Percentiles rank a stretch among this genome's conserved stretches.
Evolutionary conservation across 371 early-diverging fungal species (phyloP).

Genomic region (Apophysomyces elegans): DNA sequence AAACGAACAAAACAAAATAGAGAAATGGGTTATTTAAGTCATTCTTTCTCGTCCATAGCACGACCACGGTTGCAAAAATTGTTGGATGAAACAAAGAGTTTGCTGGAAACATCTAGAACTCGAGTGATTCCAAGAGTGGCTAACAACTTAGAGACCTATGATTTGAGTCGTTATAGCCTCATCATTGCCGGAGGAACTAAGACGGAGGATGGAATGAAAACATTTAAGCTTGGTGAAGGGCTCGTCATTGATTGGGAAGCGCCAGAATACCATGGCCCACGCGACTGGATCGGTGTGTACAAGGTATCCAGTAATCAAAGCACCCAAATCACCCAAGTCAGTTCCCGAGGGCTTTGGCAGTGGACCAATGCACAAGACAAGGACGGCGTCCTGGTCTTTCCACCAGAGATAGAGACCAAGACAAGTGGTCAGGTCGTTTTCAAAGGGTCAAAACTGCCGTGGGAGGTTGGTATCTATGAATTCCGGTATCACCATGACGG

Average conservation of each 20-base stretch:
- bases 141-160: slow-evolving; percentile 55
- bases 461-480: slow-evolving; percentile 87
- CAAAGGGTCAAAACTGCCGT: slow-evolving; percentile 71
- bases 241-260: slow-evolving; percentile 77
- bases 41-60: slow-evolving; percentile 14
- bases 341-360: slow-evolving; percentile 73
- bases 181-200: slow-evolving; percentile 15
- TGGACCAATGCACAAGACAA: slow-evolving; percentile 37
- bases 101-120: slow-evolving; percentile 55
- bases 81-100: slow-evolving; percentile 56
- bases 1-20: not conserved
- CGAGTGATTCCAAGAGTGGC: slow-evolving; percentile 46
- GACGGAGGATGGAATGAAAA: slow-evolving; percentile 16
- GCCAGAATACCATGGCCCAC: slow-evolving; percentile 66
- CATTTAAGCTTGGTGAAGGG: slow-evolving; percentile 69
- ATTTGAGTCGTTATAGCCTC: slow-evolving; percentile 54
- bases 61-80: slow-evolving; percentile 63
- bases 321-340: slow-evolving; percentile 71
- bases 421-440: slow-evolving; percentile 41
- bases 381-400: slow-evolving; percentile 24
- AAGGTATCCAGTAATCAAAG: slow-evolving; percentile 73
- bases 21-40: not conserved
- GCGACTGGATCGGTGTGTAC: slow-evolving; percentile 96
- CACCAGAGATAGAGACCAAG: slow-evolving; percentile 25
- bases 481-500: slow-evolving; percentile 88